phyloP scores from a whole-genome alignment of 2,329 filamentous ascomycete species.

The Colletotrichum australisinense region DNA sequence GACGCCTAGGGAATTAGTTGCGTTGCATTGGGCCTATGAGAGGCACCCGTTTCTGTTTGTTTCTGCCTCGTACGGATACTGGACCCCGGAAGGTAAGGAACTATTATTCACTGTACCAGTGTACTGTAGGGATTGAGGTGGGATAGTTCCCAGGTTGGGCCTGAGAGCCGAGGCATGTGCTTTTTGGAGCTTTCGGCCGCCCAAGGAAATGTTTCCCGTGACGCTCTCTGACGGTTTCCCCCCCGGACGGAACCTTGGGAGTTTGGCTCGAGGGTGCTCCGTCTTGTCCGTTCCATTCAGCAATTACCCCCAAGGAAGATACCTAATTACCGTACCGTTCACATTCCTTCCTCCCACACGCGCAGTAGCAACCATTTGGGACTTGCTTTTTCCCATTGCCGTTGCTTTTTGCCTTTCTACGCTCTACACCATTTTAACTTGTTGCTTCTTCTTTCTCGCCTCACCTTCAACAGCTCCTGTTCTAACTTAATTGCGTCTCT shows the following conservation, averaged over 20 bases:
- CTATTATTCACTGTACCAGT: too few species aligned
- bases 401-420: background rate
- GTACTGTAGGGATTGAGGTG: background rate
- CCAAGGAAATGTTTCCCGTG: background rate
- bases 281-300: background rate
- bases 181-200: background rate
- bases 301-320: too few species aligned
- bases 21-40: background rate
- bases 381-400: background rate
- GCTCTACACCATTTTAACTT: background rate
- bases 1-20: background rate
- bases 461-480: background rate
- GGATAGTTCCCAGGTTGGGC: background rate
- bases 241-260: background rate
- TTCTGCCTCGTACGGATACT: background rate
- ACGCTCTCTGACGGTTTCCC: background rate
- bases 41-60: background rate
- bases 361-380: background rate
- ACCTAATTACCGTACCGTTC: background rate
- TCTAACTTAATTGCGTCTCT: background rate
- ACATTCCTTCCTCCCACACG: slow-evolving; percentile 4
- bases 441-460: background rate
- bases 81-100: background rate
- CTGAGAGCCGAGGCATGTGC: slow-evolving; percentile 36
- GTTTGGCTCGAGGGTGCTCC: background rate